These are phyloP conservation scores for Suhomyces panamericanus DNA, from an alignment of 1,139 yeast genomes.

Conservation along the genomic window DNA sequence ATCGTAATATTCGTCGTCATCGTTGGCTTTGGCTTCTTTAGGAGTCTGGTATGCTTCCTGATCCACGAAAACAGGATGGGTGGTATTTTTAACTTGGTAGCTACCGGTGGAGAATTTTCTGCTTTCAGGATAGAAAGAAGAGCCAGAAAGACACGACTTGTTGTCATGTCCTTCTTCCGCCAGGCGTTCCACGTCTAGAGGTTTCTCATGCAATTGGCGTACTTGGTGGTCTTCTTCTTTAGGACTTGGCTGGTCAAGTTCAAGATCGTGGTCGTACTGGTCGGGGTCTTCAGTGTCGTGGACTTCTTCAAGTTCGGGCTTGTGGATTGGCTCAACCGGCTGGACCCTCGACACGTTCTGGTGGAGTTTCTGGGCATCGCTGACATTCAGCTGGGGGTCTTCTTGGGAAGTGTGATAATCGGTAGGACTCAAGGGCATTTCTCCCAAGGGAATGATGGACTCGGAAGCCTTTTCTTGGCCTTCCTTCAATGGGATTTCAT, in stretches of 20 bases:
- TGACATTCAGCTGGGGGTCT: background rate
- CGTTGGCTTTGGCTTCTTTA: slow-evolving; percentile 8
- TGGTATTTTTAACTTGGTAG: slow-evolving; percentile 6
- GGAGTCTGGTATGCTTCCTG: background rate
- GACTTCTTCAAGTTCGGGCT: background rate
- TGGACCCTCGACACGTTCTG: background rate
- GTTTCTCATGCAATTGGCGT: background rate
- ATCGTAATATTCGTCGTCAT: slow-evolving; percentile 42
- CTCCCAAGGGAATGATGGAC: background rate
- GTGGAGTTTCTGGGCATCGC: background rate
- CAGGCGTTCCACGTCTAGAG: background rate
- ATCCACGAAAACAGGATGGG: slow-evolving; percentile 5
- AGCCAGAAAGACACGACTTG: slow-evolving; percentile 5
- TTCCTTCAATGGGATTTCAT: background rate
- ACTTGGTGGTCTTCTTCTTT: background rate
- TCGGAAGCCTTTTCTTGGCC: background rate
- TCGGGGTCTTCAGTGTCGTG: background rate
- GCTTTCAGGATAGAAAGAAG: slow-evolving; percentile 11
- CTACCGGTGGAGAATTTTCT: slow-evolving; percentile 6
- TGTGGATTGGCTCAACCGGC: background rate
- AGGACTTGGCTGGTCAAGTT: too few relatives aligned
- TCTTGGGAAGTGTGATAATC: slow-evolving; percentile 1
- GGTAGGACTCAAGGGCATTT: background rate
- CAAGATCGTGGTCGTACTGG: background rate
- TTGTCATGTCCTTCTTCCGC: background rate